Evolutionary conservation across 2,329 filamentous ascomycete species (phyloP), one percentile per base, ranked within the genome.

Genomic region (Botrytis fragariae): DNA sequence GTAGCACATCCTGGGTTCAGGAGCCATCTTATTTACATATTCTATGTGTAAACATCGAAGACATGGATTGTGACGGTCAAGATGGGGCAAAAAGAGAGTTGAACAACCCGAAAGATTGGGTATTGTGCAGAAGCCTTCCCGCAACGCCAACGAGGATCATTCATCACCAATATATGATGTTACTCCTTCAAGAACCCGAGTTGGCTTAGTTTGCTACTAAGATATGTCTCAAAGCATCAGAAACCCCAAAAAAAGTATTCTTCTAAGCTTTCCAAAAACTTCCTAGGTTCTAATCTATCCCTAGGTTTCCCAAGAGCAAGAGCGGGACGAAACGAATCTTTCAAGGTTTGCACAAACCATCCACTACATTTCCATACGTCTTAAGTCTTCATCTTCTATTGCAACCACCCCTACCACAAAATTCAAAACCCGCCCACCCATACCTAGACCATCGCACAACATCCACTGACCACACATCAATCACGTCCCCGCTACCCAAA

Each of bases 61-160:
- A 67, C 14, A 67, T 67, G 45, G 64, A 22, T 68, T 39, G 4
- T 54, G 10, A 68, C n/a, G 35, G 16, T 39, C 22, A n/a, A 20
- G 25, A 68, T 68, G 64, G 64, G 45, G 45, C 32, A 54, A 25
- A 12, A 54, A 10, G 35, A 48, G 35, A 69, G 22, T 54, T 72
- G 62, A 72, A 29, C 51, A 54, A 68, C 71, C 71, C 71, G 62
- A 72, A 72, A 72, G 71, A 61, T 69, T 72, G 64, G 71, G 62
- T 72, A 72, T 60, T 72, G 51, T 48, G 62, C 62, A 72, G 62
- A 72, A 72, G 71, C 71, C 71, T 59, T 72, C 71, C 71, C 71
- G 71, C 62, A 61, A 69, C 71, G 62, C 71, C 71, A 72, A 72
- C 71, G 71, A 72, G 71, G 71, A 69, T 72, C 71, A 72, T 60